Base-by-base conservation (phyloP, 352 stramenopile species). In the Globisporangium sylvaticum region DNA sequence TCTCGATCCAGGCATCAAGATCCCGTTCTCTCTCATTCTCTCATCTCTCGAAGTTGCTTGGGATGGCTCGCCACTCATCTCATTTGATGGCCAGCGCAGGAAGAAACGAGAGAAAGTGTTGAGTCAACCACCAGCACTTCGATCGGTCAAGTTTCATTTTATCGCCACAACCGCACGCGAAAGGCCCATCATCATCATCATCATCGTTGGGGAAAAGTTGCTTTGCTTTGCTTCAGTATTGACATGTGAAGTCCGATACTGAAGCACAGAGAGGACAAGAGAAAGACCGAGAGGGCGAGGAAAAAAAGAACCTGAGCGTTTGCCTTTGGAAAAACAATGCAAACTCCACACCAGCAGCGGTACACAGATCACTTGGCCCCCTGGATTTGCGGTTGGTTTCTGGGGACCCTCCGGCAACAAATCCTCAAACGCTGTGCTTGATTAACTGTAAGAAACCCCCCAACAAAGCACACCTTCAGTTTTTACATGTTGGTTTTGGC, bases 161-260 rank as follows among this genome's bases (percentile, higher is more conserved):
- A 29, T 15, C 46, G 20, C 20, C 46, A 10, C 46, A 54, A 27
- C 46, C 18, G 5, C 42, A 52, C 18, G 18, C 42, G 6, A 42
- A 42, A 15, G 20, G 22, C 24, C 24, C 50, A 57, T 57, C 48
- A 24, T 22, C 44, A 53, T 46, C 39, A 46, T 42, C 9, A 15
- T 46, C 39, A 46, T 42, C 9, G 14, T 34, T 7, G 31, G 9
- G 31, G 31, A 14, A 42, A 42, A 42, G 12, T 2, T 25, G 10
- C 46, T 20, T 31, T 25, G 10, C 46, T 20, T 31, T 31, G 50
- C 52, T 58, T 58, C 53, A 58, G 53, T 58, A 37, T 39, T n/a
- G n/a, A n/a, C n/a, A n/a, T n/a, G n/a, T 37, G 53, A 58, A 58
- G 53, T 58, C 22, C 5, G 14, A 58, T 58, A 39, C 53, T 58